phyloP scores from a whole-genome alignment of 768 basidiomycete species.

The Lactarius indigo region DNA sequence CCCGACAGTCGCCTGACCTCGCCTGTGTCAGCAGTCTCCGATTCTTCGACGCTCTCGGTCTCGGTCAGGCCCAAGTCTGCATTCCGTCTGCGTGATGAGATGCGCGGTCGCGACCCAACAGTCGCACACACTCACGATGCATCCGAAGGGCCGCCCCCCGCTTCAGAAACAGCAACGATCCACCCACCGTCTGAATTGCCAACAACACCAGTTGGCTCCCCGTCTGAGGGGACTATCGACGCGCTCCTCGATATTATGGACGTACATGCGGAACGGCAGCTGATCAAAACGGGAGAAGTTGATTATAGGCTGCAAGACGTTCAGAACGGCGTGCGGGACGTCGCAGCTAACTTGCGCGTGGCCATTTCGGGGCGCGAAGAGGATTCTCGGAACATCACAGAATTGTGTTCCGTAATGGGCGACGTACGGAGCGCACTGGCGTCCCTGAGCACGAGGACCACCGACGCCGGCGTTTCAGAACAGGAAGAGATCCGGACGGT shows the following conservation, averaged over 20 bases:
- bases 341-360: conserved; percentile 13
- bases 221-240: conserved; percentile 1
- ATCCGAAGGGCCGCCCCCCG: not conserved
- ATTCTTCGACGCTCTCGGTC: not conserved
- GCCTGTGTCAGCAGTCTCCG: conserved; percentile 18
- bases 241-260: conserved; percentile 22
- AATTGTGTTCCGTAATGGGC: conserved; percentile 14
- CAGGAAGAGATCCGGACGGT: conserved; percentile 38
- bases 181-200: conserved; percentile 12
- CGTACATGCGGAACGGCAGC: conserved; percentile 24
- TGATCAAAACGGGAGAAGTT: conserved; percentile 21
- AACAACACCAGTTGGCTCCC: conserved; percentile 11
- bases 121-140: not conserved
- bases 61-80: conserved; percentile 22
- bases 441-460: not conserved
- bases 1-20: conserved; percentile 13
- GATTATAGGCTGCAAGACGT: conserved; percentile 12
- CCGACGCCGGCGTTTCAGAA: not conserved
- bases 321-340: conserved; percentile 16
- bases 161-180: not conserved
- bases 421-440: conserved; percentile 10
- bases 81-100: conserved; percentile 26
- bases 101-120: conserved; percentile 12
- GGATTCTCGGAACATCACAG: conserved; percentile 23
- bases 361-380: conserved; percentile 16